Evolutionary conservation across 345 rosid species (phyloP), one percentile per base, ranked within the genome.

Genomic region (Gynandropsis gynandra): DNA sequence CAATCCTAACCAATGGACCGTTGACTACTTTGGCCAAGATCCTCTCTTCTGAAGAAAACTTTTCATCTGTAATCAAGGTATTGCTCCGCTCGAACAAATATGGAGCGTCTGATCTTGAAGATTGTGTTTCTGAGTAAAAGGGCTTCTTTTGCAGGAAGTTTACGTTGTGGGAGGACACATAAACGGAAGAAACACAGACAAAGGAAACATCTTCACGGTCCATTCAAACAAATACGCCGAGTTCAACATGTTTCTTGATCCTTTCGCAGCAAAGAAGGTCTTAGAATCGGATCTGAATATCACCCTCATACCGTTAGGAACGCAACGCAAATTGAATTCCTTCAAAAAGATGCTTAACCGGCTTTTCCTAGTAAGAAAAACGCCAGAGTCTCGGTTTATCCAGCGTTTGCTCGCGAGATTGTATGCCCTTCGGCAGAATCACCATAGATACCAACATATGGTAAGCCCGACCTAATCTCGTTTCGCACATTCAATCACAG

Each of bases 211-310:
- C 41, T 73, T 83, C 45, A 71, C 70, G 1, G 33, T 69, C 41
- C 73, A 78, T 67, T 61, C 75, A 1, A 82, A 83, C 48, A 58
- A 62, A 42, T 63, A 80, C 45, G 65, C 95, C 27, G 98, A 90
- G 61, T 73, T 84, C 80, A 90, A 84, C 46, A 80, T 90, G 77
- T 84, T 75, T 74, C 87, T 90, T 5, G 98, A 90, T 58, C 95
- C 98, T 8, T 69, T 74, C 32, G 92, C 96, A 16, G 92, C 92
- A 24, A 82, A 84, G 56, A 66, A 71, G 3, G 96, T 84, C 33
- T 65, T 90, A 4, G 65, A 73, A 20, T 90, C 98, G 4, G 60
- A 65, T 17, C 57, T 90, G 14, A 51, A 77, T 50, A 72, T 87
- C 66, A 90, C 78, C 10, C 82, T 90, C 56, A 62, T 84, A 47